Conservation (phyloP, 345 rosid species). For the Melaleuca quinquenervia region DNA sequence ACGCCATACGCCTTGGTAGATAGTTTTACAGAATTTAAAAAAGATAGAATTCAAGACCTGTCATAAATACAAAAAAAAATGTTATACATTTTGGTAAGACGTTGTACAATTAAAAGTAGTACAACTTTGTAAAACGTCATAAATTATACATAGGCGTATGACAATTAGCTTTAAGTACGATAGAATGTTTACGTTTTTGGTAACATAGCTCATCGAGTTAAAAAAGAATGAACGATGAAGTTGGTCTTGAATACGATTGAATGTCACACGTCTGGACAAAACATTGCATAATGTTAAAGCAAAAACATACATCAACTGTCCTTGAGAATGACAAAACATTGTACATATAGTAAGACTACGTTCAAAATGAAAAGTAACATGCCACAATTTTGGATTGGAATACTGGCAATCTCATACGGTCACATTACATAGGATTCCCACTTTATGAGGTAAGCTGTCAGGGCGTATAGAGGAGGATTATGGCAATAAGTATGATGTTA, state of each 20-base stretch:
- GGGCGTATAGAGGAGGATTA: background rate
- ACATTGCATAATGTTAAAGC: background rate
- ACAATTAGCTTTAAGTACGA: background rate
- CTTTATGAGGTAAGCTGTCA: background rate
- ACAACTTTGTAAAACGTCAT: too few relatives aligned
- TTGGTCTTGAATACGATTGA: background rate
- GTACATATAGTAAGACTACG: background rate
- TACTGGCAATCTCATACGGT: background rate
- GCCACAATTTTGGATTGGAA: background rate
- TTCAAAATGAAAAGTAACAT: background rate
- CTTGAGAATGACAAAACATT: background rate
- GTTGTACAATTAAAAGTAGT: too few relatives aligned
- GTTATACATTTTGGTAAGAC: too few relatives aligned
- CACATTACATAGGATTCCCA: background rate
- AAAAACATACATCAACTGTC: background rate
- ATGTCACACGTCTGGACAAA: background rate
- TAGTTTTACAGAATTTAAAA: too few relatives aligned
- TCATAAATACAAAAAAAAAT: too few relatives aligned
- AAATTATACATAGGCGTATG: background rate
- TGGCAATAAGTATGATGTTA: background rate
- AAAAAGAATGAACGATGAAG: background rate
- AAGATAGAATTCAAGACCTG: too few relatives aligned
- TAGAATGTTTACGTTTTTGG: background rate
- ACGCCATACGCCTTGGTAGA: background rate
- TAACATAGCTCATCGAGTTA: background rate